phyloP scores from a whole-genome alignment of 2,329 filamentous ascomycete genomes.

The Aspergillus neotritici region DNA sequence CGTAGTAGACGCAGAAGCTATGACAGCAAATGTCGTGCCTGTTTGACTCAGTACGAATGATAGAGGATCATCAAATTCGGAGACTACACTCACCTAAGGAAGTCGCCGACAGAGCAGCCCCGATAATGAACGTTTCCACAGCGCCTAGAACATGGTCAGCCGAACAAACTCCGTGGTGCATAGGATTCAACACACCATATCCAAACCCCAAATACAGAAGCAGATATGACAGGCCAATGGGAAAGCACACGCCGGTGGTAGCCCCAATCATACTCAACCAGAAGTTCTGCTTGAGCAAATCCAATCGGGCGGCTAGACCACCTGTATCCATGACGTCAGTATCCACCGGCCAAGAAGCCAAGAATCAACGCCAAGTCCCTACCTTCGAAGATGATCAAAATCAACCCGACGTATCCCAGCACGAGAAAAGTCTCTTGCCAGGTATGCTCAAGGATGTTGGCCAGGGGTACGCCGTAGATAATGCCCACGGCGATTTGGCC shows the following conservation, averaged over 20 bases:
- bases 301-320: slow-evolving; percentile 43
- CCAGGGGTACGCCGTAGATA: slow-evolving; percentile 43
- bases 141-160: slow-evolving; percentile 12
- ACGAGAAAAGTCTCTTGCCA: slow-evolving; percentile 46
- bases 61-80: too few relatives aligned
- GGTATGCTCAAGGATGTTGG: slow-evolving; percentile 38
- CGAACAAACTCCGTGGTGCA: not conserved
- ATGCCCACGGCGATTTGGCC: slow-evolving; percentile 46
- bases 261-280: slow-evolving; percentile 39
- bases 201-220: slow-evolving; percentile 42
- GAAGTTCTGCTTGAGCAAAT: slow-evolving; percentile 44
- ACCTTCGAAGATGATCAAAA: slow-evolving; percentile 48
- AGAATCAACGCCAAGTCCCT: not conserved
- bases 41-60: too few relatives aligned
- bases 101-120: slow-evolving; percentile 26
- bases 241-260: slow-evolving; percentile 42
- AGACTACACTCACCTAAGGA: slow-evolving; percentile 18
- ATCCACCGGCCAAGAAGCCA: not conserved
- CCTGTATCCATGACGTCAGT: slow-evolving; percentile 23
- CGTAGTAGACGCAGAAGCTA: slow-evolving; percentile 25
- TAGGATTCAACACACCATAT: slow-evolving; percentile 25
- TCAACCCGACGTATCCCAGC: slow-evolving; percentile 46
- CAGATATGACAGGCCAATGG: slow-evolving; percentile 43
- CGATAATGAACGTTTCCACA: slow-evolving; percentile 30
- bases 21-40: slow-evolving; percentile 29